A percentile compares a stretch with the other conserved stretches of the same genome.
phyloP scores from a whole-genome alignment of 345 rosid species.

The Balakata baccata region DNA sequence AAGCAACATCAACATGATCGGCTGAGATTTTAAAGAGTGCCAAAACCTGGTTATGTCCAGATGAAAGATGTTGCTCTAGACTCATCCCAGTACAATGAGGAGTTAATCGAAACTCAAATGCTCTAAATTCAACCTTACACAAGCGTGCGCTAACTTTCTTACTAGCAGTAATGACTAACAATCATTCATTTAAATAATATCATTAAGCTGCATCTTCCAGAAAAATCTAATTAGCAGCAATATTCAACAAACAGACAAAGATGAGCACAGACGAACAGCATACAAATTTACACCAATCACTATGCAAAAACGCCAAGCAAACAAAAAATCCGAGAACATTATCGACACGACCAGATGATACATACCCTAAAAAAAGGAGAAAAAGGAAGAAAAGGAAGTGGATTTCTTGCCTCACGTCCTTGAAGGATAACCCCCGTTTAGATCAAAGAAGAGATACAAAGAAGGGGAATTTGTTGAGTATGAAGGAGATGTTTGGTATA shows the following conservation, averaged over 20 bases:
- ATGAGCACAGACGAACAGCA: neutral
- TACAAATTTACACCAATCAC: neutral
- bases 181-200: neutral
- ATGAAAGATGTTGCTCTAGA: too few relatives aligned
- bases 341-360: neutral
- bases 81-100: too few relatives aligned
- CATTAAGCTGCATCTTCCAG: neutral
- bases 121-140: neutral
- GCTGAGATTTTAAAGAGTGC: too few relatives aligned
- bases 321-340: neutral
- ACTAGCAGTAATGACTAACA: neutral
- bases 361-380: neutral
- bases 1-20: too few relatives aligned
- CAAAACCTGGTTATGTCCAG: too few relatives aligned
- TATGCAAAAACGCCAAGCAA: neutral
- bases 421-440: neutral
- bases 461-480: neutral
- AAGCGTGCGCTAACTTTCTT: neutral
- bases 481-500: neutral
- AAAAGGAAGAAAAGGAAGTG: neutral
- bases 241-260: neutral
- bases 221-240: neutral
- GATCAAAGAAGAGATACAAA: neutral
- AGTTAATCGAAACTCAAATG: too few relatives aligned
- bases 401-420: conserved; percentile 7